phyloP scores from a whole-genome alignment of 768 basidiomycete species.

The Termitomyces sp. region DNA sequence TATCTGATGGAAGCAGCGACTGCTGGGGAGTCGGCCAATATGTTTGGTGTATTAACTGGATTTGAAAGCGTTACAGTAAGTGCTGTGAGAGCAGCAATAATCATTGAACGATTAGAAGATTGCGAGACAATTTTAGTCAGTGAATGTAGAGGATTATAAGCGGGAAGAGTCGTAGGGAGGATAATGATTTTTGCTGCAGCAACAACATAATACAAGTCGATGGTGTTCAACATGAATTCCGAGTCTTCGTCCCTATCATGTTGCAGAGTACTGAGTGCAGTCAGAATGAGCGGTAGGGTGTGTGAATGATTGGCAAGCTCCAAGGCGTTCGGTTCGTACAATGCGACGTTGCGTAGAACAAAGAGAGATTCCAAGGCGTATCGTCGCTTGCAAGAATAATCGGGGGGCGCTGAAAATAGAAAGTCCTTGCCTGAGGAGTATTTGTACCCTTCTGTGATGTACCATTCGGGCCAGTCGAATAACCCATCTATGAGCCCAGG shows the following conservation, averaged over 20 bases:
- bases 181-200: constrained; percentile 38
- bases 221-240: constrained; percentile 66
- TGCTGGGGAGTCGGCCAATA: constrained; percentile 52
- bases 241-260: constrained; percentile 57
- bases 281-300: constrained; percentile 61
- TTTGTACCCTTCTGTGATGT: constrained; percentile 56
- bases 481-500: constrained; percentile 81
- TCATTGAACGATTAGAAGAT: constrained; percentile 70
- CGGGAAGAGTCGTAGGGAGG: constrained; percentile 23
- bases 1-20: constrained; percentile 62
- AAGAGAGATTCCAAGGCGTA: constrained; percentile 85
- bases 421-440: constrained; percentile 31
- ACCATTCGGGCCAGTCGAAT: constrained; percentile 88
- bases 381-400: constrained; percentile 49
- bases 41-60: constrained; percentile 48
- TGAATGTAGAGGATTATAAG: constrained; percentile 48
- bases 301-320: constrained; percentile 55
- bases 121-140: constrained; percentile 49
- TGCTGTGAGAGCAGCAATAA: constrained; percentile 57
- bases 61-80: constrained; percentile 61
- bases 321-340: constrained; percentile 59
- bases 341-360: constrained; percentile 80
- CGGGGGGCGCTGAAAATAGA: constrained; percentile 54
- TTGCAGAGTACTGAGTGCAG: constrained; percentile 58
- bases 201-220: constrained; percentile 68